A percentile compares a stretch with the other conserved stretches of the same genome.
phyloP scores from a whole-genome alignment of 306 rosid genomes.

The Benincasa hispida region DNA sequence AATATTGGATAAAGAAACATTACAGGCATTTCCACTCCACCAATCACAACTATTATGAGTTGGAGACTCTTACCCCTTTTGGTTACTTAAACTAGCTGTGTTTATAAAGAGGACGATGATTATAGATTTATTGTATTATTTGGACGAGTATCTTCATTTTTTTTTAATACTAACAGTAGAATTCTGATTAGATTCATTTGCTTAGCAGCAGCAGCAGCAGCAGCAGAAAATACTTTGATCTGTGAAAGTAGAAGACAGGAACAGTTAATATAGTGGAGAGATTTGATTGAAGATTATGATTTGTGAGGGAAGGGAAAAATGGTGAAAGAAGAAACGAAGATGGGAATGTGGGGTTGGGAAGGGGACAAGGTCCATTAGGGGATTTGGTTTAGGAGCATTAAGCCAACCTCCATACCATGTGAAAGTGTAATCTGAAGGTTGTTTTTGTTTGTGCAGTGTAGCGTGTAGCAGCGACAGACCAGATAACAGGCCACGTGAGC shows the following conservation, averaged over 20 bases:
- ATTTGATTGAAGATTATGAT: background rate
- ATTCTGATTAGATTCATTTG: background rate
- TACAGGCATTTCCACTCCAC: background rate
- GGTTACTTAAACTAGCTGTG: background rate
- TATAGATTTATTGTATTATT: constrained; percentile 5
- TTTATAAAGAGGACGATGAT: background rate
- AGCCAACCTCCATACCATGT: constrained; percentile 6
- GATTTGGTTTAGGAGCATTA: background rate
- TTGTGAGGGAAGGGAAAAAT: background rate
- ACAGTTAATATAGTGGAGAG: background rate
- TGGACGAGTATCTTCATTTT: background rate
- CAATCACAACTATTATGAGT: background rate
- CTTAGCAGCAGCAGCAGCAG: background rate
- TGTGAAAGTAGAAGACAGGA: background rate
- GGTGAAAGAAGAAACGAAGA: background rate
- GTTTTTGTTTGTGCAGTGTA: constrained; percentile 11
- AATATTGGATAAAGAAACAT: background rate
- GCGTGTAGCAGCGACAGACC: background rate
- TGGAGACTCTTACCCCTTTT: background rate
- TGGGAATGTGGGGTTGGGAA: background rate
- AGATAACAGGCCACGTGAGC: constrained; percentile 7
- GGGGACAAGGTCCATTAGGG: constrained; percentile 2
- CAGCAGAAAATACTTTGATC: background rate
- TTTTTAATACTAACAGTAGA: background rate
- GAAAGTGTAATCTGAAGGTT: constrained; percentile 4